Conservation (phyloP, 768 basidiomycete genomes). For the Boletus rufocinnamomeus region DNA sequence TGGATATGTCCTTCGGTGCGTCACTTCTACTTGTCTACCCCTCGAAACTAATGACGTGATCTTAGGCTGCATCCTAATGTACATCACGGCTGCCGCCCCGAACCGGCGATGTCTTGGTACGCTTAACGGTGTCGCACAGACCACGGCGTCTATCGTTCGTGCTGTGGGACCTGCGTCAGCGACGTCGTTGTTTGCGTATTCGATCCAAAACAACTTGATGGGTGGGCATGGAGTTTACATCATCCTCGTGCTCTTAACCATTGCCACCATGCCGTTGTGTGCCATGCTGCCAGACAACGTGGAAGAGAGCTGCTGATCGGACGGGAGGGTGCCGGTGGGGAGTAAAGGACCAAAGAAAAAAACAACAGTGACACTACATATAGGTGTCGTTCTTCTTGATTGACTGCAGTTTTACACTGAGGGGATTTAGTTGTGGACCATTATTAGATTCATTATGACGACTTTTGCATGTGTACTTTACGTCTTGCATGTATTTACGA, state of each 20-base stretch:
- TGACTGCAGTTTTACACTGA: conserved; percentile 6
- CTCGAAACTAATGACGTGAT: conserved; percentile 7
- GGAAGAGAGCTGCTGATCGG: conserved; percentile 18
- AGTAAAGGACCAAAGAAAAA: neutral
- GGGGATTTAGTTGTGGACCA: neutral
- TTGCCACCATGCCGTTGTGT: conserved; percentile 22
- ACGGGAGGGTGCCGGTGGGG: neutral
- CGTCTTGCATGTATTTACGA: conserved; percentile 28
- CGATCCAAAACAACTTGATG: conserved; percentile 36
- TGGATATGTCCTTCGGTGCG: conserved; percentile 39
- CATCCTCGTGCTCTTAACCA: conserved; percentile 21
- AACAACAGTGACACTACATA: neutral
- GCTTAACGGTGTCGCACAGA: conserved; percentile 54
- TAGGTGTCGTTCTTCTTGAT: conserved; percentile 17
- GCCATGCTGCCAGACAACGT: conserved; percentile 26
- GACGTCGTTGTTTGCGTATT: conserved; percentile 41
- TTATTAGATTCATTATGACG: conserved; percentile 4
- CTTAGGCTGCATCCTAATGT: conserved; percentile 69
- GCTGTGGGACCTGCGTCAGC: conserved; percentile 37
- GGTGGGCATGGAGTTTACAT: conserved; percentile 40
- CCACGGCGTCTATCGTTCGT: conserved; percentile 32
- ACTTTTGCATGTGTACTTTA: conserved; percentile 21
- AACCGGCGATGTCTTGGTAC: conserved; percentile 68
- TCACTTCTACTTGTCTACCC: neutral
- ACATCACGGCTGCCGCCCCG: conserved; percentile 65